Conservation (phyloP, 2,329 filamentous ascomycete genomes). For the Aspergillus ochraceoroseus region DNA sequence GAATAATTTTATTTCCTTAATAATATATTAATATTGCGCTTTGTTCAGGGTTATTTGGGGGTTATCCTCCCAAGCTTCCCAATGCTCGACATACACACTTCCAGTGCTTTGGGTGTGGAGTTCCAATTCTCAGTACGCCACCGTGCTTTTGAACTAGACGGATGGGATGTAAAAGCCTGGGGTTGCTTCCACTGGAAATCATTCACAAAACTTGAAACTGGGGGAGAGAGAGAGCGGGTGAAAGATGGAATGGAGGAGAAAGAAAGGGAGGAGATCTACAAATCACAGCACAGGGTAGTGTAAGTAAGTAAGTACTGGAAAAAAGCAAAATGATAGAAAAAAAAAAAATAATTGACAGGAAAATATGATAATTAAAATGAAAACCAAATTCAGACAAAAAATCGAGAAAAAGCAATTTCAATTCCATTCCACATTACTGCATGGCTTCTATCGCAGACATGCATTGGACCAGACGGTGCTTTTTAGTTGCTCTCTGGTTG, state of each 20-base stretch:
- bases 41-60: background rate
- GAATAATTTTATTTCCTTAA: slow-evolving; percentile 3
- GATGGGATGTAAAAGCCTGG: slow-evolving; percentile 3
- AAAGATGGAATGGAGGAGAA: background rate
- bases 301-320: too few relatives aligned
- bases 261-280: slow-evolving; percentile 15
- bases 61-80: background rate
- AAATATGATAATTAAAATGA: slow-evolving; percentile 11
- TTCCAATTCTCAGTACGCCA: slow-evolving; percentile 15
- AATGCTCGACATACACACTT: slow-evolving; percentile 3
- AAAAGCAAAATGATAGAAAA: slow-evolving; percentile 3
- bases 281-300: slow-evolving; percentile 14
- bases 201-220: too few relatives aligned
- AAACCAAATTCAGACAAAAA: too few relatives aligned
- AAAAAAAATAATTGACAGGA: background rate
- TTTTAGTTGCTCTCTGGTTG: slow-evolving; percentile 18
- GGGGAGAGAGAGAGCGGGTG: background rate
- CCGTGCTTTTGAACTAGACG: slow-evolving; percentile 8
- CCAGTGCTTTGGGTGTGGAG: slow-evolving; percentile 9
- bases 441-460: slow-evolving; percentile 19
- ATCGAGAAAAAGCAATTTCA: too few relatives aligned
- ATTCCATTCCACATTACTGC: slow-evolving; percentile 20
- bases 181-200: too few relatives aligned
- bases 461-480: slow-evolving; percentile 18
- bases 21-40: too few relatives aligned